These are phyloP conservation scores for Trichophyton verrucosum DNA, from an alignment of 2,329 filamentous ascomycete species.

Conservation along the genomic window DNA sequence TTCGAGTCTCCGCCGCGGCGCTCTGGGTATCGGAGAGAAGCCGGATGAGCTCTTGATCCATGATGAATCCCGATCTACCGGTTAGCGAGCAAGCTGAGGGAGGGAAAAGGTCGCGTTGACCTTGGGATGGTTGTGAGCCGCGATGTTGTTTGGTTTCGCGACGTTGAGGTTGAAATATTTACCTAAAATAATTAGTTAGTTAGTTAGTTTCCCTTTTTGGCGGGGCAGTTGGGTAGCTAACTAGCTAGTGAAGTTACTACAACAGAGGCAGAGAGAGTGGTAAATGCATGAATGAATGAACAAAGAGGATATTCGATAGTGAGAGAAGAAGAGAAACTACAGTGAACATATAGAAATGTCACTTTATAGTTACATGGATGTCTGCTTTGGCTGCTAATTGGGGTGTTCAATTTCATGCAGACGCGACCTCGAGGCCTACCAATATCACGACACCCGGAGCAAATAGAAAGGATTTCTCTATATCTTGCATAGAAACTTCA, in stretches of 20 bases:
- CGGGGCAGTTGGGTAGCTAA: neutral
- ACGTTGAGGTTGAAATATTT: neutral
- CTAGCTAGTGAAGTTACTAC: neutral
- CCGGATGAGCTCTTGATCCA: slow-evolving; percentile 87
- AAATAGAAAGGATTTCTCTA: too few species aligned
- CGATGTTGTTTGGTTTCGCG: neutral
- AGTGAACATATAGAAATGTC: too few species aligned
- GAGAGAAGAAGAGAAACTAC: too few species aligned
- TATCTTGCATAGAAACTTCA: too few species aligned
- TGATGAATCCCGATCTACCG: slow-evolving; percentile 29
- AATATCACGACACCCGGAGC: too few species aligned
- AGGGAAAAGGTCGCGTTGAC: neutral
- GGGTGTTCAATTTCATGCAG: too few species aligned
- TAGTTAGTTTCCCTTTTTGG: neutral
- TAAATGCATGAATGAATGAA: neutral
- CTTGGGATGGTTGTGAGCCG: neutral
- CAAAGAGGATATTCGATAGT: too few species aligned
- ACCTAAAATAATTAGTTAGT: neutral
- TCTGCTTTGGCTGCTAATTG: too few species aligned
- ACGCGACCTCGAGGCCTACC: too few species aligned
- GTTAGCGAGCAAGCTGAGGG: neutral
- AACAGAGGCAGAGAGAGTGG: neutral
- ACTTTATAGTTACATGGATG: too few species aligned
- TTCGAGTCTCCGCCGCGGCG: slow-evolving; percentile 60
- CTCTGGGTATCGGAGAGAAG: slow-evolving; percentile 80